phyloP scores from a whole-genome alignment of 768 basidiomycete species.

The Lentinus brumalis region DNA sequence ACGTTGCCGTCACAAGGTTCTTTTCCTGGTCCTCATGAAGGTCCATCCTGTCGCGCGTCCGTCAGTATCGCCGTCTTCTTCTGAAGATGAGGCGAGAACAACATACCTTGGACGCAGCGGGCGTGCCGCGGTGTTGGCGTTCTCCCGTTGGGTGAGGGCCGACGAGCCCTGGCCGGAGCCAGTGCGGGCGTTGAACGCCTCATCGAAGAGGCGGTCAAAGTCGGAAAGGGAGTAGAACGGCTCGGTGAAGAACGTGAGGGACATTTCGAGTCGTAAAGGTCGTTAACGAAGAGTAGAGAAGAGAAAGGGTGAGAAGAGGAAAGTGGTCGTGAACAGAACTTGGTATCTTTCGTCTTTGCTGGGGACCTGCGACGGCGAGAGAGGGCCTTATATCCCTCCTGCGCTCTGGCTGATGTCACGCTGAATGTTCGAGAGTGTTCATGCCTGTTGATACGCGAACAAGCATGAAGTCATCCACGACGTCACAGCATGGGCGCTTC shows the following conservation, averaged over 20 bases:
- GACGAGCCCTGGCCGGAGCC: slow-evolving; percentile 1
- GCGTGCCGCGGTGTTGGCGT: slow-evolving; percentile 6
- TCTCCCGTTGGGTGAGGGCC: slow-evolving; percentile 4
- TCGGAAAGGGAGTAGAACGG: slow-evolving; percentile 42
- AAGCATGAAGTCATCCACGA: background rate
- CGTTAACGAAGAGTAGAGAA: slow-evolving; percentile 8
- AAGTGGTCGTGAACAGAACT: slow-evolving; percentile 20
- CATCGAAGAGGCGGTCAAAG: slow-evolving; percentile 48
- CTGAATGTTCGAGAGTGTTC: background rate
- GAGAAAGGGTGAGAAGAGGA: slow-evolving; percentile 7
- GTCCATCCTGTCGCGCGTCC: slow-evolving; percentile 44
- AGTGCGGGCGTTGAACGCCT: slow-evolving; percentile 35
- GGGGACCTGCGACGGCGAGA: background rate
- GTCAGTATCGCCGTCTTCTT: background rate
- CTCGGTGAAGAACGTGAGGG: slow-evolving; percentile 43
- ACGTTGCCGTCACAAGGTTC: slow-evolving; percentile 52
- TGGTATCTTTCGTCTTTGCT: slow-evolving; percentile 17
- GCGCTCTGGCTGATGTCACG: background rate
- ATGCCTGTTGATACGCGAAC: background rate
- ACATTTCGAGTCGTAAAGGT: slow-evolving; percentile 30
- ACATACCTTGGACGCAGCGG: slow-evolving; percentile 26
- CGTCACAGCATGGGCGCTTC: background rate
- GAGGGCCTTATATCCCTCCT: background rate
- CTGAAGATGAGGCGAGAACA: background rate
- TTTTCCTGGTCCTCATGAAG: slow-evolving; percentile 45